phyloP scores from a whole-genome alignment of 2,329 filamentous ascomycete genomes.

The Nannizziopsis arthrosporioides region DNA sequence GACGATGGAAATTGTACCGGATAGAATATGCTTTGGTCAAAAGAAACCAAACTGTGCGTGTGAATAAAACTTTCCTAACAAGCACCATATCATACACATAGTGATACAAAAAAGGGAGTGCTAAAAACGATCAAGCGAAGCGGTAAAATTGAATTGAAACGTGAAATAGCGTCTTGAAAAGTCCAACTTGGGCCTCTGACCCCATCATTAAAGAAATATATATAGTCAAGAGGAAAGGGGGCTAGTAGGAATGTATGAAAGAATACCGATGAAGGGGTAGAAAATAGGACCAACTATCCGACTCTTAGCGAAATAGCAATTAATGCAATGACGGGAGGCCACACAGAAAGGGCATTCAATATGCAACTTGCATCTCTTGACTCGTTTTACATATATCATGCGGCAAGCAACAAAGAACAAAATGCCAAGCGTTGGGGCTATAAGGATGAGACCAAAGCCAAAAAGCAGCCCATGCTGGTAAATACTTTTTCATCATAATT shows the following conservation, averaged over 20 bases:
- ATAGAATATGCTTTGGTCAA: background rate
- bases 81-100: constrained; percentile 8
- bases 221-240: no score
- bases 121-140: background rate
- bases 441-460: constrained; percentile 1
- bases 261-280: no score
- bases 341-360: background rate
- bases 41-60: background rate
- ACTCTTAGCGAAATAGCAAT: background rate
- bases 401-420: background rate
- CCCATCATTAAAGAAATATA: no score
- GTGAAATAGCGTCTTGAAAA: no score
- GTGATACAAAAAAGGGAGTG: background rate
- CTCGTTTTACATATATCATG: background rate
- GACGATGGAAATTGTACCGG: no score
- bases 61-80: background rate
- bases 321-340: background rate
- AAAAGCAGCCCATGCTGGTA: background rate
- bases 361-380: background rate
- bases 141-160: no score
- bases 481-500: background rate
- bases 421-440: background rate
- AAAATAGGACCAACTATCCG: no score
- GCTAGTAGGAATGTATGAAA: no score
- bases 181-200: no score